Base-by-base conservation (phyloP, 768 basidiomycete genomes). In the Podaxis sp. region DNA sequence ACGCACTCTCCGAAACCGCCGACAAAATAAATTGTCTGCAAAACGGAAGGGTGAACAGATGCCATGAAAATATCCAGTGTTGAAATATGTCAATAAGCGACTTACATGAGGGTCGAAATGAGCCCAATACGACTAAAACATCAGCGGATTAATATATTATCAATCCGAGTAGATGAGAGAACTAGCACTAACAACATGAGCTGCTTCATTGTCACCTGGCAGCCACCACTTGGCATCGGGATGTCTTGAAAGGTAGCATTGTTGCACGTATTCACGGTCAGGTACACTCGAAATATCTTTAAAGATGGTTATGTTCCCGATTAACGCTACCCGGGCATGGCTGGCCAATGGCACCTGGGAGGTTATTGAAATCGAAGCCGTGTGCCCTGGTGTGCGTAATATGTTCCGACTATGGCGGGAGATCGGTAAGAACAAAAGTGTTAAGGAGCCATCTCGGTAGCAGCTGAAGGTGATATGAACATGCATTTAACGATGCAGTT, bases 371-470 rank as follows among this genome's bases (percentile, higher is more conserved):
- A 83, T 73, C 4, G 81, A 81, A 4, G 81, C 81, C 7, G 74
- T 61, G 55, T 76, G 79, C 4, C 65, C 62, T 4, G 73, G 65
- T 2, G 78, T 74, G 23, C 68, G 70, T 21, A 81, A 66, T 42
- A 84, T 75, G 67, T 84, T 83, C 67, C 75, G 74, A 65, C 77
- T 78, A 65, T 82, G 80, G 50, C 78, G 77, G n/a, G 82, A 82
- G 57, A 83, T 83, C 14, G 81, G 79, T 53, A 84, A 73, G 66
- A 83, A 77, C 37, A 84, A 68, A 18, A 84, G 71, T 3, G 79
- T 73, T 57, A 84, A 72, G n/a, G 82, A 83, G 16, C 83, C 82
- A 66, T 83, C 83, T 32, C 64, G 50, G 62, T 79, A 73, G 67
- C 81, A 83, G 66, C 82, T 83, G 64, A 18, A 38, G 35, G 23